Base-by-base conservation (phyloP, 257 asterid species). In the Plantago elongata region DNA sequence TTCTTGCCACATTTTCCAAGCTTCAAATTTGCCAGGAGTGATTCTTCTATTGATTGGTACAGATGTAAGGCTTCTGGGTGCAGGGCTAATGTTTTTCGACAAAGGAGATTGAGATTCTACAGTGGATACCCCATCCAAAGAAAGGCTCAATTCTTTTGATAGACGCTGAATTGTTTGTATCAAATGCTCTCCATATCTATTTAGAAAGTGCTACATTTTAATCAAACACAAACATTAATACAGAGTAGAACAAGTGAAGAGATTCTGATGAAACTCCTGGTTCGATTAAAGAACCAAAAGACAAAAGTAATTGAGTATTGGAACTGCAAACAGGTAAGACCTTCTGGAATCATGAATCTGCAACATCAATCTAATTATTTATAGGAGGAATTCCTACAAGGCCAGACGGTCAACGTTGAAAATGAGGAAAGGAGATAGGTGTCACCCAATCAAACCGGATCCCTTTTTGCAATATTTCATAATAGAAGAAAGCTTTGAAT, bases 1-100 rank as follows among this genome's bases (percentile, higher is more conserved):
- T 65, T 83, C 90, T 74, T 88, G 94, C 95, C 95, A 91, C 98
- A 86, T 82, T 79, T 72, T 88, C 98, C 98, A 91, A 37, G 98
- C 92, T 79, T 91, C 87, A 60, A 79, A 74, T 82, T 84, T 91
- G 30, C 94, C 90, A 44, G 92, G 86, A 54, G 83, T 62, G 50
- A 83, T 62, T 49, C 75, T 75, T 65, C 69, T 83, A 40, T 46
- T 75, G 61, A 51, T 81, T 18, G 74, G 80, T 54, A 62, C 50
- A 29, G 69, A 67, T 44, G 58, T 60, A 48, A 59, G 51, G 73
- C 72, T 79, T 60, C 72, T 68, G 56, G 83, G 68, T 65, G 62
- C 52, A 55, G 73, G 75, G 67, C 7, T 34, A 34, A 34, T 34
- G 40, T 6, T 34, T 34, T 34, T 34, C 0, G 40, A 34, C 40